A percentile compares a stretch with the other conserved stretches of the same genome.
Evolutionary conservation across 805 yeast species (phyloP).

Genomic region (Ogataea pini): DNA sequence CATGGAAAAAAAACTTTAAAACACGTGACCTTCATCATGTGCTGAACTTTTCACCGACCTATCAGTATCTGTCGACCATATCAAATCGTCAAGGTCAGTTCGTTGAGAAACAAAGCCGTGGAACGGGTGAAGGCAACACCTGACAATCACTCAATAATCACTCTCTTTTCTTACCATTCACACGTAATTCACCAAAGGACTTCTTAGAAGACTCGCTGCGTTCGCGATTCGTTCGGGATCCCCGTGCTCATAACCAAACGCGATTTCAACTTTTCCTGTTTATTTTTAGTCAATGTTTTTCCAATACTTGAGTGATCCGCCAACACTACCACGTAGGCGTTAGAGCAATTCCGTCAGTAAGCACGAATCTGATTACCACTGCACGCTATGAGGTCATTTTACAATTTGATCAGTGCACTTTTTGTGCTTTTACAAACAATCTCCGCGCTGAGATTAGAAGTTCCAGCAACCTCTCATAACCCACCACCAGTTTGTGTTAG

Average conservation of each 20-base stretch:
- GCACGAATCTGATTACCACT: background rate
- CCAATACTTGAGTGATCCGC: constrained; percentile 1
- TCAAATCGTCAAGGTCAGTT: too few species aligned
- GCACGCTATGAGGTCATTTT: constrained; percentile 10
- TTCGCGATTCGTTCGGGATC: background rate
- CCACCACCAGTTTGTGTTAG: constrained; percentile 77
- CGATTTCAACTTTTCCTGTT: constrained; percentile 8
- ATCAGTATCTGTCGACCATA: too few species aligned
- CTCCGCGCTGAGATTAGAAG: constrained; percentile 33
- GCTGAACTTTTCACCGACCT: too few species aligned
- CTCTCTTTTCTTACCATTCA: background rate
- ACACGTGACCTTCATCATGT: too few species aligned
- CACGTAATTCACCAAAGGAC: too few species aligned
- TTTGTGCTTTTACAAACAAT: constrained; percentile 12
- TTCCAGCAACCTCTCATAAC: constrained; percentile 31
- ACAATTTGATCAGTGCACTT: constrained; percentile 10
- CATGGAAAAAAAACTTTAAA: too few species aligned
- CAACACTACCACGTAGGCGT: too few species aligned
- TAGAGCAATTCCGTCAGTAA: too few species aligned
- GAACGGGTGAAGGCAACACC: too few species aligned
- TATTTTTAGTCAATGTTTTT: constrained; percentile 2
- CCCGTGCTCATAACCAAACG: constrained; percentile 2
- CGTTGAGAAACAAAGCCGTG: too few species aligned
- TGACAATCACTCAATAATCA: too few species aligned
- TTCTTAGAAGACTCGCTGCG: background rate